A percentile compares a stretch with the other conserved stretches of the same genome.
These are phyloP conservation scores for Ogataea paraovalis DNA, from an alignment of 805 yeast species.

Conservation along the genomic window DNA sequence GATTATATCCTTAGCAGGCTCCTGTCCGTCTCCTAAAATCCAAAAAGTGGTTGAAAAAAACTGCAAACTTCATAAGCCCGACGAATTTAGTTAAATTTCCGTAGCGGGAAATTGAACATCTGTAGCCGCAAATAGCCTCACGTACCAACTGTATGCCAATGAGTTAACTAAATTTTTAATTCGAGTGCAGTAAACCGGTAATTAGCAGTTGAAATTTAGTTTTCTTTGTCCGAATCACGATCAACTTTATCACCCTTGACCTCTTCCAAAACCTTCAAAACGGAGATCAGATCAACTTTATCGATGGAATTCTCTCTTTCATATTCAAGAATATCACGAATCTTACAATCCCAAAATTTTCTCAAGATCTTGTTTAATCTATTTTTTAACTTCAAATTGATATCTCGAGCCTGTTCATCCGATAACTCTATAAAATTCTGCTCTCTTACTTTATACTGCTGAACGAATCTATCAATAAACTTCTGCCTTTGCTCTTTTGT, in stretches of 20 bases:
- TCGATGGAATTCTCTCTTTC: constrained; percentile 39
- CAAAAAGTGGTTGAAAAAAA: too few species aligned
- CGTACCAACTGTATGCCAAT: too few species aligned
- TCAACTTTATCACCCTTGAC: neutral
- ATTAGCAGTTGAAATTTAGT: too few species aligned
- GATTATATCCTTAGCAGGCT: too few species aligned
- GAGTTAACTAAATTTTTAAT: too few species aligned
- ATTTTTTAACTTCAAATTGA: constrained; percentile 36
- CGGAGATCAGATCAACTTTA: constrained; percentile 24
- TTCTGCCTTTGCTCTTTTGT: constrained; percentile 36
- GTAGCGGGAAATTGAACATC: too few species aligned
- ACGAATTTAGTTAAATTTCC: too few species aligned
- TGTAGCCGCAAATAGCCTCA: too few species aligned
- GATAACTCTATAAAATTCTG: constrained; percentile 20
- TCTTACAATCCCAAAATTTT: constrained; percentile 45
- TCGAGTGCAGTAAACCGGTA: too few species aligned
- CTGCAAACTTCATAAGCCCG: too few species aligned
- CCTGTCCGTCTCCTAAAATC: too few species aligned
- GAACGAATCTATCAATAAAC: constrained; percentile 29
- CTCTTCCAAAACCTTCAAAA: constrained; percentile 25
- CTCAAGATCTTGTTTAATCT: constrained; percentile 45
- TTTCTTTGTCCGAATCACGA: neutral
- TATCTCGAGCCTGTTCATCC: constrained; percentile 24
- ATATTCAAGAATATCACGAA: constrained; percentile 39
- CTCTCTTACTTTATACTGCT: constrained; percentile 18